Conservation (phyloP, 2,329 filamentous ascomycete species). For the Neonectria neomacrospora region DNA sequence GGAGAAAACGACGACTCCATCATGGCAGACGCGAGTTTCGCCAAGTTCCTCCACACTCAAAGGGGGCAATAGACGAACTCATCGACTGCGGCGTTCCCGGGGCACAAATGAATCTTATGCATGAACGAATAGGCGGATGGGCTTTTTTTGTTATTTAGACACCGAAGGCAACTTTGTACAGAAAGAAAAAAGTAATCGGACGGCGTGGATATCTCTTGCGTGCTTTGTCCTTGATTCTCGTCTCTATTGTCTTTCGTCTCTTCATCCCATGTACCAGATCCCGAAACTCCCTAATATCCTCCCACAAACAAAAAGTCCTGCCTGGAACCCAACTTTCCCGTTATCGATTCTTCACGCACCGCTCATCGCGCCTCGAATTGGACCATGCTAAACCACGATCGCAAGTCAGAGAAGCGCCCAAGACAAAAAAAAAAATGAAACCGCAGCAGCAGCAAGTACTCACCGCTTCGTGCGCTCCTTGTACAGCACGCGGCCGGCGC, state of each 20-base stretch:
- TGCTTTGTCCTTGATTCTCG: constrained; percentile 20
- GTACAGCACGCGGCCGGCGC: constrained; percentile 94
- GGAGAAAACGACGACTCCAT: constrained; percentile 65
- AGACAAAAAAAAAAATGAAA: neutral
- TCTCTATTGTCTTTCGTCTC: constrained; percentile 30
- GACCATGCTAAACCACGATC: constrained; percentile 76
- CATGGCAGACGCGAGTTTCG: constrained; percentile 69
- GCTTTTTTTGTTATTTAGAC: constrained; percentile 37
- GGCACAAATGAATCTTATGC: constrained; percentile 24
- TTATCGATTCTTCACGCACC: neutral
- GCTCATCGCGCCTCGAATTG: constrained; percentile 91
- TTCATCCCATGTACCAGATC: constrained; percentile 37
- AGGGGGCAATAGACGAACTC: constrained; percentile 35
- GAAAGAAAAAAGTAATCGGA: constrained; percentile 28
- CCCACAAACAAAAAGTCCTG: constrained; percentile 34
- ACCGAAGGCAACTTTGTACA: constrained; percentile 36
- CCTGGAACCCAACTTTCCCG: neutral
- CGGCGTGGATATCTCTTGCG: constrained; percentile 21
- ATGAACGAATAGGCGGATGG: constrained; percentile 23
- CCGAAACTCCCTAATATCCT: constrained; percentile 38
- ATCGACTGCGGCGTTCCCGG: constrained; percentile 37
- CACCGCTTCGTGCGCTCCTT: constrained; percentile 98
- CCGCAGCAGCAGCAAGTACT: constrained; percentile 51
- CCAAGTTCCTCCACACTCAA: constrained; percentile 67
- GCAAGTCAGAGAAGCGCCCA: constrained; percentile 19